phyloP scores from a whole-genome alignment of 2,329 filamentous ascomycete species.

The Alternaria tenuissima region DNA sequence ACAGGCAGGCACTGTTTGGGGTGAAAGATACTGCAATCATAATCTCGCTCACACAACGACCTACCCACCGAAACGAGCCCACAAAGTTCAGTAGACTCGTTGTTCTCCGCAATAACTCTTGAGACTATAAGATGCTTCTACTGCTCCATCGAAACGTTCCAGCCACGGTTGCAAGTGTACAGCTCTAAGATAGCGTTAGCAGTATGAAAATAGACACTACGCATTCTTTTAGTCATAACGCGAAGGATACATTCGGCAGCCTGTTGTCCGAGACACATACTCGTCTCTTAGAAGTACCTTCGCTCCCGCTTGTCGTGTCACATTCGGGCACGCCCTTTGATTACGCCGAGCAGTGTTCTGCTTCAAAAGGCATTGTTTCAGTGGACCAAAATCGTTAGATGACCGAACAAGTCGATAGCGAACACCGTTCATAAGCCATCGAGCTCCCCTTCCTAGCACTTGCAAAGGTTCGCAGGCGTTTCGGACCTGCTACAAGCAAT shows the following conservation, averaged over 20 bases:
- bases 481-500: not conserved
- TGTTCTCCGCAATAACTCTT: not conserved
- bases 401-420: constrained; percentile 7
- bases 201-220: not conserved
- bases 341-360: constrained; percentile 6
- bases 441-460: constrained; percentile 12
- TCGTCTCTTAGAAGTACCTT: constrained; percentile 6
- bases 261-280: not conserved
- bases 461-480: constrained; percentile 5
- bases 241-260: not conserved
- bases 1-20: not conserved
- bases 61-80: not conserved
- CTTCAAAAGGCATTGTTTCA: constrained; percentile 7
- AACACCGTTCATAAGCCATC: constrained; percentile 4
- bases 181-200: not conserved
- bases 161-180: not conserved
- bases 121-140: not conserved
- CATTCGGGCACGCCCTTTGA: constrained; percentile 6
- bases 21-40: not conserved
- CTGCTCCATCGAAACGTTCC: not conserved
- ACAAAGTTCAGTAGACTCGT: not conserved
- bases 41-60: not conserved
- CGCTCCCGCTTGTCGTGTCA: not conserved
- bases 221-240: not conserved
- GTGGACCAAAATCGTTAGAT: constrained; percentile 12